Evolutionary conservation across 768 basidiomycete genomes (phyloP).

Genomic region (Leccinum arenicola): DNA sequence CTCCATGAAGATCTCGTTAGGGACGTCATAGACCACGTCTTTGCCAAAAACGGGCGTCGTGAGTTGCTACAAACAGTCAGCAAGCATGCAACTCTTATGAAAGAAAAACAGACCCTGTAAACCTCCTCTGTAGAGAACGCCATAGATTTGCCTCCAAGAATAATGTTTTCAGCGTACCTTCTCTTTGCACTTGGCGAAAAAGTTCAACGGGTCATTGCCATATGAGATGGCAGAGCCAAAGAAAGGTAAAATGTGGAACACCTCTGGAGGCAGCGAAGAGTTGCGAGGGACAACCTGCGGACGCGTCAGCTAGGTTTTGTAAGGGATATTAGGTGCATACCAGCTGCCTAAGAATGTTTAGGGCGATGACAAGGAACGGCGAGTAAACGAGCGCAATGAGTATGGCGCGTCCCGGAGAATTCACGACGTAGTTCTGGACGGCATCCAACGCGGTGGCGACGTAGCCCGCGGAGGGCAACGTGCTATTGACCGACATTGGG

Average conservation of each 20-base stretch:
- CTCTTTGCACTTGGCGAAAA: slow-evolving; percentile 75
- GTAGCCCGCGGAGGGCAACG: slow-evolving; percentile 26
- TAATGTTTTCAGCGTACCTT: slow-evolving; percentile 59
- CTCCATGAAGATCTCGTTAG: slow-evolving; percentile 96
- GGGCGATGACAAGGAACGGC: slow-evolving; percentile 61
- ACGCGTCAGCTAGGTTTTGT: neutral
- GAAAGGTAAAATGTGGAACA: slow-evolving; percentile 91
- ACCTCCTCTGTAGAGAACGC: slow-evolving; percentile 95
- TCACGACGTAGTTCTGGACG: slow-evolving; percentile 18
- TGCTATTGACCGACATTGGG: slow-evolving; percentile 27
- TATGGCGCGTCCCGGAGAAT: slow-evolving; percentile 29
- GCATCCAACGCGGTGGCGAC: slow-evolving; percentile 17
- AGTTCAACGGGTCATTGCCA: slow-evolving; percentile 89
- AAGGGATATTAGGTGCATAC: slow-evolving; percentile 39
- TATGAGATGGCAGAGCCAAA: slow-evolving; percentile 88
- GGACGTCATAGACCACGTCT: slow-evolving; percentile 96
- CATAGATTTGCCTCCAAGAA: slow-evolving; percentile 90
- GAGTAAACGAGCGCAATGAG: slow-evolving; percentile 54
- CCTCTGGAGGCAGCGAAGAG: slow-evolving; percentile 76
- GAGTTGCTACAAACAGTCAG: slow-evolving; percentile 54
- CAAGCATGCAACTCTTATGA: neutral
- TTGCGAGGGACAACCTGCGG: slow-evolving; percentile 63
- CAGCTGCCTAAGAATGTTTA: slow-evolving; percentile 79
- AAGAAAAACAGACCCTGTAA: slow-evolving; percentile 65
- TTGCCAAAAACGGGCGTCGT: slow-evolving; percentile 97